These are phyloP conservation scores for Jaenimonas drosophilae DNA, from an alignment of 208 protist genomes.

Conservation along the genomic window DNA sequence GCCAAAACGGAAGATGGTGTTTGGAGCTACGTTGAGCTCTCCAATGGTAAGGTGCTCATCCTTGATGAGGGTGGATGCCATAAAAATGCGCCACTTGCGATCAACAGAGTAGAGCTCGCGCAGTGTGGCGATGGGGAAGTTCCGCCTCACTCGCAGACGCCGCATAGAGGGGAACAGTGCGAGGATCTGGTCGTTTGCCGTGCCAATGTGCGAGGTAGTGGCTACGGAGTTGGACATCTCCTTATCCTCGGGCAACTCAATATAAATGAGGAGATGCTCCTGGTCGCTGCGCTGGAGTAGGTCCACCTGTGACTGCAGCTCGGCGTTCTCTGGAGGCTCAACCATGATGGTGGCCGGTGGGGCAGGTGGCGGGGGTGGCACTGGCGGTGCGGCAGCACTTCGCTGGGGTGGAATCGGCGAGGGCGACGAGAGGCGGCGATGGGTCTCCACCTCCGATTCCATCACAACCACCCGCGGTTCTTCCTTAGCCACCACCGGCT, in stretches of 20 bases:
- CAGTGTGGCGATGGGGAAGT: slow-evolving; percentile 44
- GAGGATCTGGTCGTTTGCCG: not conserved
- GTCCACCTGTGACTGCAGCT: not conserved
- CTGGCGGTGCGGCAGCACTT: no score
- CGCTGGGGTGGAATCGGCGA: no score
- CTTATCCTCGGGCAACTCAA: not conserved
- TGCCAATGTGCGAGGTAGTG: not conserved
- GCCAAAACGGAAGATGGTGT: slow-evolving; percentile 19
- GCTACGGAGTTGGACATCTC: not conserved
- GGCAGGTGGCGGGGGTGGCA: no score
- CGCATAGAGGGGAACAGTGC: slow-evolving; percentile 8
- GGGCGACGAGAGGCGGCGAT: no score
- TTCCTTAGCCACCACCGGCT: no score
- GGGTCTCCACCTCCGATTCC: no score
- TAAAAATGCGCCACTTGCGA: slow-evolving; percentile 13
- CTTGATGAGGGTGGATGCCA: slow-evolving; percentile 9
- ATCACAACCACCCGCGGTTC: no score
- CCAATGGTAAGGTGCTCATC: slow-evolving; percentile 11
- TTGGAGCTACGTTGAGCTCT: slow-evolving; percentile 8
- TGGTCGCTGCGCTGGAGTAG: not conserved
- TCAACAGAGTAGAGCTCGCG: slow-evolving; percentile 39
- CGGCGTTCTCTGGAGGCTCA: not conserved
- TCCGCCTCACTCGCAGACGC: slow-evolving; percentile 25
- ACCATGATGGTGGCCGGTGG: not conserved
- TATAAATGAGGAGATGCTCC: slow-evolving; percentile 3